A percentile compares a stretch with the other conserved stretches of the same genome.
These are phyloP conservation scores for Trichosporon sp. DNA, from an alignment of 1,284 basidiomycete genomes.

Conservation along the genomic window DNA sequence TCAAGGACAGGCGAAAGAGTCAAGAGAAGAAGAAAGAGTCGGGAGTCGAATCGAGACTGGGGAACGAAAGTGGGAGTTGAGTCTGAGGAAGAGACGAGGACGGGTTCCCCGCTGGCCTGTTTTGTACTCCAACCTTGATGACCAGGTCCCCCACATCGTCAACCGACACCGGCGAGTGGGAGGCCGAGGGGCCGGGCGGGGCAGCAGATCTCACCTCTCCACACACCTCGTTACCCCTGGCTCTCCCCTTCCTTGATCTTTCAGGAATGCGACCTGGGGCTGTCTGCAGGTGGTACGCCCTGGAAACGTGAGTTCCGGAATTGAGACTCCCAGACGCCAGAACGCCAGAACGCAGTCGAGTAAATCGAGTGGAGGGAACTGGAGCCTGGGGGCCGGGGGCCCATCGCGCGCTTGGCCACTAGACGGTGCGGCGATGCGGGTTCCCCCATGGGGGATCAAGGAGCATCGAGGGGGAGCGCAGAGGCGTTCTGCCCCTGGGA, in stretches of 20 bases:
- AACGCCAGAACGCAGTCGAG: neutral
- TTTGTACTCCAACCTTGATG: conserved; percentile 13
- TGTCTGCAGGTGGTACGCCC: neutral
- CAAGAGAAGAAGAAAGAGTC: neutral
- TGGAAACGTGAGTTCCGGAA: conserved; percentile 11
- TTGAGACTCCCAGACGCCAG: conserved; percentile 1
- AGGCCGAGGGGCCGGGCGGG: conserved; percentile 9
- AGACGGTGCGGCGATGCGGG: neutral
- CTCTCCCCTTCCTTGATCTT: neutral
- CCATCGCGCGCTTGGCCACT: conserved; percentile 1
- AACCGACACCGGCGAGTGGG: neutral
- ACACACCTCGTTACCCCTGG: conserved; percentile 4
- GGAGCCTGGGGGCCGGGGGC: neutral
- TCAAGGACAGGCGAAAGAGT: neutral
- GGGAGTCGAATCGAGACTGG: neutral
- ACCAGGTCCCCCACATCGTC: conserved; percentile 6
- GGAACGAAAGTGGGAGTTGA: conserved; percentile 5
- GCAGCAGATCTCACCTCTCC: conserved; percentile 3
- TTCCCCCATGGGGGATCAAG: conserved; percentile 3
- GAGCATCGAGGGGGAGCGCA: neutral
- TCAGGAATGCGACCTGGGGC: neutral
- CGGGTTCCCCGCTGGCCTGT: neutral
- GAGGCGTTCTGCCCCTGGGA: neutral
- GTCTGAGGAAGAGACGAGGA: neutral
- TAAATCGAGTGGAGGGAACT: no score